Percentiles rank a stretch among this genome's conserved stretches.
Conservation (phyloP, 306 rosid species). For the Trifolium fragiferum region DNA sequence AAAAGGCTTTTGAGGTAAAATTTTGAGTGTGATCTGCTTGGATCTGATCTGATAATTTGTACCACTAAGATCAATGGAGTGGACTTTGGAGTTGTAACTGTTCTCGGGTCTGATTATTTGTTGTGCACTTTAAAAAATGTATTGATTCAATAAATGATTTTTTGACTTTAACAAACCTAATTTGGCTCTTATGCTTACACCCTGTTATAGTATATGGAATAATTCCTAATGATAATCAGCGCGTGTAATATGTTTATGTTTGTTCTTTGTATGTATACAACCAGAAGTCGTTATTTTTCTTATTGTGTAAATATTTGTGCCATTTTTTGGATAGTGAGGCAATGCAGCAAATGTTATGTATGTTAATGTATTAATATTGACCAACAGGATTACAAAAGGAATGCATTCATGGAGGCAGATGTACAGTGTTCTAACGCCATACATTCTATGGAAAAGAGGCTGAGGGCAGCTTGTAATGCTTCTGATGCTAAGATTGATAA, state of each 20-base stretch:
- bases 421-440: conserved; percentile 74
- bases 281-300: neutral
- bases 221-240: neutral
- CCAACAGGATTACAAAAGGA: conserved; percentile 81
- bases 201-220: neutral
- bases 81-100: neutral
- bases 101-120: too few species aligned
- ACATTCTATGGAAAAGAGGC: conserved; percentile 89
- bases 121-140: conserved; percentile 1
- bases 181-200: neutral
- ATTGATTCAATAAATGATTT: neutral
- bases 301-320: neutral
- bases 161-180: conserved; percentile 11
- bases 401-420: conserved; percentile 90
- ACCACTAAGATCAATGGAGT: neutral
- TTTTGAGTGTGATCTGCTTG: conserved; percentile 4
- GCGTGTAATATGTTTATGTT: neutral
- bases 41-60: too few species aligned
- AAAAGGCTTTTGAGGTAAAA: conserved; percentile 81
- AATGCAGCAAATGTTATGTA: conserved; percentile 17
- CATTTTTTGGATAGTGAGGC: conserved; percentile 2
- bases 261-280: neutral
- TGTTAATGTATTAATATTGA: conserved; percentile 39
- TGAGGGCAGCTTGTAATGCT: conserved; percentile 90
- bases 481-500: conserved; percentile 75